Conservation (phyloP, 2,329 filamentous ascomycete species). For the Blumeria graminis region DNA sequence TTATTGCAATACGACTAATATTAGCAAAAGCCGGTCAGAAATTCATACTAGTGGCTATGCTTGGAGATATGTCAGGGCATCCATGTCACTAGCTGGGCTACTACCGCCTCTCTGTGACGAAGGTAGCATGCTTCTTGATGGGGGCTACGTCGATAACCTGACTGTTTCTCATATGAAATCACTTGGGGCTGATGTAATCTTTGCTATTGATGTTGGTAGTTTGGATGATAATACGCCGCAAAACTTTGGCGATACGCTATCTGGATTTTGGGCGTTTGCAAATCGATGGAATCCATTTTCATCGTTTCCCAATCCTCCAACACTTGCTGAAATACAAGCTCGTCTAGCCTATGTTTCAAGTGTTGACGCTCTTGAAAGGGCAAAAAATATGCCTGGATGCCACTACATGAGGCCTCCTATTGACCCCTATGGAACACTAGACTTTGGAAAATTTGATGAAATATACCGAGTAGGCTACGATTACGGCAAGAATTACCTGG, state of each 20-base stretch:
- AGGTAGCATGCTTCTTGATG: conserved; percentile 86
- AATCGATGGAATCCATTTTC: conserved; percentile 98
- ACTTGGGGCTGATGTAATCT: conserved; percentile 78
- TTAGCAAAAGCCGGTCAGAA: conserved; percentile 76
- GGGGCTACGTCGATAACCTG: conserved; percentile 90
- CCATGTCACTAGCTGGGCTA: conserved; percentile 85
- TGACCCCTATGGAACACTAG: conserved; percentile 76
- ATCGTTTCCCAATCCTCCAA: conserved; percentile 69
- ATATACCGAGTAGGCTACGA: conserved; percentile 76
- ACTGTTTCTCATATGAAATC: conserved; percentile 95
- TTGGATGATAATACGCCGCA: conserved; percentile 84
- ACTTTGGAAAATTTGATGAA: conserved; percentile 95
- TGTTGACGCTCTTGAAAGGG: conserved; percentile 79
- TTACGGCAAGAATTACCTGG: conserved; percentile 62
- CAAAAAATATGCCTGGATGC: conserved; percentile 75
- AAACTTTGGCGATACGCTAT: conserved; percentile 77
- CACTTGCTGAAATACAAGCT: conserved; percentile 85
- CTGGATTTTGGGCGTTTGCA: conserved; percentile 79
- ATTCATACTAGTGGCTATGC: conserved; percentile 93
- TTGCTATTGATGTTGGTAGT: conserved; percentile 83
- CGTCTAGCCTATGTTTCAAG: conserved; percentile 84
- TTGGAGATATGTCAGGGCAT: conserved; percentile 89
- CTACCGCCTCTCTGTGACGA: conserved; percentile 90
- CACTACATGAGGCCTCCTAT: conserved; percentile 93
- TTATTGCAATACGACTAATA: conserved; percentile 98